Evolutionary conservation across 2,329 filamentous ascomycete genomes (phyloP).

Genomic region (Trichoderma hamatum): DNA sequence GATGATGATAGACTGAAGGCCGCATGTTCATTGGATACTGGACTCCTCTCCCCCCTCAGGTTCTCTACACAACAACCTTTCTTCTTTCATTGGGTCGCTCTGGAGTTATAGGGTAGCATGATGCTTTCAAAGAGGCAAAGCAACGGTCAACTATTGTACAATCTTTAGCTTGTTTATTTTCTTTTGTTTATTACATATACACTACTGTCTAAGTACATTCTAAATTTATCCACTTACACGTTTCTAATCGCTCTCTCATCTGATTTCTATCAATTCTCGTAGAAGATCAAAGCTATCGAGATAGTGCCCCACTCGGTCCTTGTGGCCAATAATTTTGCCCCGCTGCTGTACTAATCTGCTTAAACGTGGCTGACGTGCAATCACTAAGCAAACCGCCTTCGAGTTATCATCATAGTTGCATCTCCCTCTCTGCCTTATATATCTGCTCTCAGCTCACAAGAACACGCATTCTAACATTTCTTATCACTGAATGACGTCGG

Average conservation of each 20-base stretch:
- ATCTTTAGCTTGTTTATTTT: background rate
- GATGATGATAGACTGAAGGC: background rate
- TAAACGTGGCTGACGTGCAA: conserved; percentile 12
- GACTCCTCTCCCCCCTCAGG: background rate
- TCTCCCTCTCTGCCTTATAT: background rate
- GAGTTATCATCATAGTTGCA: background rate
- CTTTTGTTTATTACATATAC: background rate
- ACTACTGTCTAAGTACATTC: background rate
- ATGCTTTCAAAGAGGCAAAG: background rate
- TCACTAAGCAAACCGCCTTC: conserved; percentile 13
- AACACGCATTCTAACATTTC: background rate
- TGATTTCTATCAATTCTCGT: no score
- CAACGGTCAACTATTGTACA: conserved; percentile 12
- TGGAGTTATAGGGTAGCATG: conserved; percentile 18
- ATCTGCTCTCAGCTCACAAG: background rate
- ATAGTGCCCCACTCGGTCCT: background rate
- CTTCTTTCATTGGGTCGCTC: background rate
- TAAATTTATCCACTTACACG: background rate
- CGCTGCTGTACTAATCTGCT: background rate
- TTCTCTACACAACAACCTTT: background rate
- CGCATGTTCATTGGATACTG: background rate
- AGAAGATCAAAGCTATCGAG: background rate
- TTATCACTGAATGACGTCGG: background rate
- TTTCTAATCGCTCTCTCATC: background rate
- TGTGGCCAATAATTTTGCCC: background rate